These are phyloP conservation scores for Morella rubra DNA, from an alignment of 306 rosid species.

Conservation along the genomic window DNA sequence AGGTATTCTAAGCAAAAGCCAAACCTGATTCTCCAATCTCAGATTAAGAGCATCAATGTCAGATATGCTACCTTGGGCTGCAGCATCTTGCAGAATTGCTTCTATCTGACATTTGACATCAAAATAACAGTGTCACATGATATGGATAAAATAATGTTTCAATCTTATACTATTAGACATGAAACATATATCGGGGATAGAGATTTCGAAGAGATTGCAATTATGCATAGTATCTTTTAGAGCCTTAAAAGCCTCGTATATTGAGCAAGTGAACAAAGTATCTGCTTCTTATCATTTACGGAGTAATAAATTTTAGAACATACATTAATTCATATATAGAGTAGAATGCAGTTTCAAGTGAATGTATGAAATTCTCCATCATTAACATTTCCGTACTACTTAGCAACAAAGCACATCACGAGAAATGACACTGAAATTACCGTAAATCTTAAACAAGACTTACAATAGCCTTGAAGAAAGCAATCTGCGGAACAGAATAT, in stretches of 20 bases:
- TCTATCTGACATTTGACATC: conserved; percentile 62
- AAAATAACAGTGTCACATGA: conserved; percentile 7
- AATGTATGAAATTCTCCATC: background rate
- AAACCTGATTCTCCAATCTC: conserved; percentile 79
- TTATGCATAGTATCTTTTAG: background rate
- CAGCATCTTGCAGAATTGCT: conserved; percentile 70
- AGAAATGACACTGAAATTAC: background rate
- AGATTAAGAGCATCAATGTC: conserved; percentile 72
- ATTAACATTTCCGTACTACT: background rate
- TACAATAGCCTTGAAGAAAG: conserved; percentile 89
- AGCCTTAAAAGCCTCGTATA: background rate
- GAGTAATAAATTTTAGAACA: background rate
- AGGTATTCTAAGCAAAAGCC: background rate
- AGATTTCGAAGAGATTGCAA: background rate
- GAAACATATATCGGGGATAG: conserved; percentile 20
- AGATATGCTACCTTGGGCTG: conserved; percentile 72
- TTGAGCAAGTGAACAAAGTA: background rate
- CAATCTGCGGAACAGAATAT: conserved; percentile 80
- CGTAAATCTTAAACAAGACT: conserved; percentile 34
- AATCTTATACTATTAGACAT: conserved; percentile 19
- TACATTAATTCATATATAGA: background rate
- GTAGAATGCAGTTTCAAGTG: background rate
- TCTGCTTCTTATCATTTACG: background rate
- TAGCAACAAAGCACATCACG: background rate
- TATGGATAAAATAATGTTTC: background rate